Conservation (phyloP, 2,329 filamentous ascomycete genomes). For the Whalleya microplaca region DNA sequence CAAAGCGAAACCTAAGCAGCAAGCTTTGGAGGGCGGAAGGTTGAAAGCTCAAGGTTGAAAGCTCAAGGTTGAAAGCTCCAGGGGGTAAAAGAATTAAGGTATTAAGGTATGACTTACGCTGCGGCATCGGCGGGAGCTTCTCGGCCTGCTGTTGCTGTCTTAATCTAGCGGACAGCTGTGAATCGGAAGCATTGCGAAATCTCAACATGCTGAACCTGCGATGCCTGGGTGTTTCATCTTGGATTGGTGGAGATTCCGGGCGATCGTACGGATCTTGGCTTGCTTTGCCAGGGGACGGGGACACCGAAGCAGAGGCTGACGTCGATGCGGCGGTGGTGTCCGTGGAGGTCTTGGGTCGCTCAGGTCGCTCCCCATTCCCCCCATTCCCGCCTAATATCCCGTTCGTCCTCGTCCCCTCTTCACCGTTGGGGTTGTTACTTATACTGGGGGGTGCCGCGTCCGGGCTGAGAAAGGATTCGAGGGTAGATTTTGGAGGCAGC, state of each 20-base stretch:
- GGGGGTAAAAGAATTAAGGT: constrained; percentile 14
- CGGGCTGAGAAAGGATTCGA: constrained; percentile 26
- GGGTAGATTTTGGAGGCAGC: constrained; percentile 23
- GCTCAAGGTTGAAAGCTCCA: constrained; percentile 7
- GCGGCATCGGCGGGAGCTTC: constrained; percentile 60
- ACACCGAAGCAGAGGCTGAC: constrained; percentile 21
- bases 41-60: constrained; percentile 2
- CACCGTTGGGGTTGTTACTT: constrained; percentile 1
- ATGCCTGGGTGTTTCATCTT: constrained; percentile 60
- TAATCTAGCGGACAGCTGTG: constrained; percentile 77
- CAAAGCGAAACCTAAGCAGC: constrained; percentile 2
- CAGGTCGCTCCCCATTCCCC: no score
- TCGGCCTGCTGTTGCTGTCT: constrained; percentile 66
- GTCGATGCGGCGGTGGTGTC: constrained; percentile 20
- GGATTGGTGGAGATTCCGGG: constrained; percentile 54
- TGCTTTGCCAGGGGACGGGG: constrained; percentile 23
- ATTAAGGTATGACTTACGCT: constrained; percentile 50
- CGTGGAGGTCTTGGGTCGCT: constrained; percentile 28
- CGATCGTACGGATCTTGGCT: constrained; percentile 40
- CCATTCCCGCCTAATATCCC: constrained; percentile 8
- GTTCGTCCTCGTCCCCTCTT: constrained; percentile 9
- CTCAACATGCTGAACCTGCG: constrained; percentile 73
- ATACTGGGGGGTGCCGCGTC: constrained; percentile 11
- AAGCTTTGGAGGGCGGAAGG: background rate
- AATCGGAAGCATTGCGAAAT: constrained; percentile 91